Evolutionary conservation across 208 protist species (phyloP), one percentile per base, ranked within the genome.

Genomic region (Trypanosoma platydactyli): DNA sequence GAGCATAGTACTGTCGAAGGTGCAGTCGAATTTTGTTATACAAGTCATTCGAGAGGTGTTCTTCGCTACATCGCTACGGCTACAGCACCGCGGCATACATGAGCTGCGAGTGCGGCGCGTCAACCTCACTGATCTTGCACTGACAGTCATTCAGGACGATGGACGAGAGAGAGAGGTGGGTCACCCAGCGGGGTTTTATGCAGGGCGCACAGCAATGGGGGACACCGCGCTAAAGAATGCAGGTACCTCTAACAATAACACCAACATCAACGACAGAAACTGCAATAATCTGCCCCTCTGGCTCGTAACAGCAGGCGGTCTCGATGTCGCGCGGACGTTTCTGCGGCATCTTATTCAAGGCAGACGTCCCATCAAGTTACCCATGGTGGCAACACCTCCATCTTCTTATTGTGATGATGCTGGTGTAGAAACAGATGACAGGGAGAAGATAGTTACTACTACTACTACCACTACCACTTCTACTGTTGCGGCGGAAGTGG

Each of bases 51-150:
- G 73, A 46, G 18, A 35, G 24, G 61, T 73, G 25, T 70, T 72
- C 18, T 55, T 75, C 42, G 58, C 57, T 7, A 53, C 65, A 50
- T 62, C 59, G 52, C 44, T 77, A 33, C 54, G 45, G 44, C 38
- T 68, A 15, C 65, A 75, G 0, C 73, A 74, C n/a, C 50, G 71
- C 5, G 76, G 44, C 38, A 68, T 85, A 6, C 75, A 84, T 51
- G 76, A 86, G 66, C 71, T 79, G 60, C 66, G 73, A 24, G 58
- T 90, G 46, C 79, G 83, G 25, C 57, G 56, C 16, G 27, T 56
- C 1, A 45, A 11, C 20, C 20, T 56, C 24, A 35, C 24, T 4
- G 50, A 45, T 49, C 41, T 79, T 2, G 57, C 41, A 44, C 42
- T 79, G 20, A 68, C 65, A 16, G 45, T 74, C 33, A 62, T 74